phyloP scores from a whole-genome alignment of 306 rosid genomes.

The Prunus fruticosa region DNA sequence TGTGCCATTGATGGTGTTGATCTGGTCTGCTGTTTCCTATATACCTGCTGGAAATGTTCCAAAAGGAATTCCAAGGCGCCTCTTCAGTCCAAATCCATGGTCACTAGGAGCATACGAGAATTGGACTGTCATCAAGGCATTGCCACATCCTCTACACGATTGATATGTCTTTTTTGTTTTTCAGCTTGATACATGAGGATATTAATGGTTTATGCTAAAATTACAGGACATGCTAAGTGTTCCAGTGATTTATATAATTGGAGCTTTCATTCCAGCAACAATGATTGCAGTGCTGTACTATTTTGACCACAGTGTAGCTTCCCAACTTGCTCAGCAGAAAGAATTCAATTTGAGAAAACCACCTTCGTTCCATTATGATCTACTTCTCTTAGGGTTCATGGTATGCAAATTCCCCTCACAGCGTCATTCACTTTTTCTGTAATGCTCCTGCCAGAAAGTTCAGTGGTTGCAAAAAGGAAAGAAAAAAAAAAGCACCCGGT shows the following conservation, averaged over 20 bases:
- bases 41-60: constrained; percentile 60
- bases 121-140: constrained; percentile 76
- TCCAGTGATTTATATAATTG: constrained; percentile 64
- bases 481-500: neutral
- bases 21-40: constrained; percentile 74
- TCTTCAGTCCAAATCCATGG: constrained; percentile 89
- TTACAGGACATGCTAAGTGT: constrained; percentile 76
- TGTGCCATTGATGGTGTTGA: constrained; percentile 70
- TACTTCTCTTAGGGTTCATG: constrained; percentile 83
- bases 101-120: constrained; percentile 65
- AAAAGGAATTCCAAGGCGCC: constrained; percentile 73
- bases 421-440: constrained; percentile 4
- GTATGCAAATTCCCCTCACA: constrained; percentile 31
- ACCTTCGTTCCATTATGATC: constrained; percentile 74
- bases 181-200: constrained; percentile 5
- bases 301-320: constrained; percentile 86
- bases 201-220: constrained; percentile 14
- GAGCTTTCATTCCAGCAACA: constrained; percentile 81
- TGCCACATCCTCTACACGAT: constrained; percentile 6
- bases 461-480: neutral
- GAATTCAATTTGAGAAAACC: constrained; percentile 82
- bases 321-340: constrained; percentile 87
- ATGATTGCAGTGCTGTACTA: constrained; percentile 84
- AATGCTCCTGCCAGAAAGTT: constrained; percentile 1
- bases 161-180: constrained; percentile 3